Evolutionary conservation across 2,329 filamentous ascomycete species (phyloP), one percentile per base, ranked within the genome.

Genomic region (Orbilia brochopaga): DNA sequence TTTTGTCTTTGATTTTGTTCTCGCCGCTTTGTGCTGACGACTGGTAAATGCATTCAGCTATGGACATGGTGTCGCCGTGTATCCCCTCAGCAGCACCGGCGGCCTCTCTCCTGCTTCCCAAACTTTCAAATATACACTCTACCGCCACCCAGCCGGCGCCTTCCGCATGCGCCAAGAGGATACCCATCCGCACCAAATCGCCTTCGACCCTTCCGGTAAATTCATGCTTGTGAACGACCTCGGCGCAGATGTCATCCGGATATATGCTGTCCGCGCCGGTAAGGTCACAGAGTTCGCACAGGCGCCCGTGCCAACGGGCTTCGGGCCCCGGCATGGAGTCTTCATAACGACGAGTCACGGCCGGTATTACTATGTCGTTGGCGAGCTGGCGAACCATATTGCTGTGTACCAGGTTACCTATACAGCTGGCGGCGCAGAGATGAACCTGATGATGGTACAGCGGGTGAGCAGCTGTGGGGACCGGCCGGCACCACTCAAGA

Each of bases 151-250:
- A n/a, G 11, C 46, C 23, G 59, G 66, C 13, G 48, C 66, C 7
- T 52, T 64, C 21, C 3, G 52, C 23, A 50, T 24, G 40, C 83
- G 85, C 60, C 86, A 89, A 78, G 81, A 84, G 42, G 80, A 82
- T 5, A 81, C 87, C 1, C 86, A 88, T 76, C 87, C 87, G 17
- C 88, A 90, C 78, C 80, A 88, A 76, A 83, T 85, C 17, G 78
- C 88, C 57, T 77, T 88, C 35, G 88, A 90, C 77, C 88, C 88
- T 3, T 87, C 85, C 1, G 84, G 83, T 4, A 76, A 81, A 21
- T 90, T 84, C 78, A 75, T 90, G 30, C 76, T 90, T 10, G 83
- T 86, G 4, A 87, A 88, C 1, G 88, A 90, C 75, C 82, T 92
- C 4, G 86, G 88, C 48, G 82, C 84, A 0, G 88, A 90, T 75